These are phyloP conservation scores for Curvularia hawaiiensis DNA, from an alignment of 2,329 filamentous ascomycete species.

Conservation along the genomic window DNA sequence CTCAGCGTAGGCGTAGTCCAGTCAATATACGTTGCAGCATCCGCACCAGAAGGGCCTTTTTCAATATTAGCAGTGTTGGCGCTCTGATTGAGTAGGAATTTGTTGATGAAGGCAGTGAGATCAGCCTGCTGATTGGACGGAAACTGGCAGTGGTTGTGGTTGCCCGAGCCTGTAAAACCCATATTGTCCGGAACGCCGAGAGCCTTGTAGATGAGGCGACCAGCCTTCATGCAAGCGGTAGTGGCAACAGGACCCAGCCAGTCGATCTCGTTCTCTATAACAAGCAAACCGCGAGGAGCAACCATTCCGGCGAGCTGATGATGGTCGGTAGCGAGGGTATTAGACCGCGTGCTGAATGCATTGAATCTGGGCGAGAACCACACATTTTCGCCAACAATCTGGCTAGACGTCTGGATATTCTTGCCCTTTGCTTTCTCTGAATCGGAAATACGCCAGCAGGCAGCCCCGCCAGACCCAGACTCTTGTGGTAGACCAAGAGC, in stretches of 20 bases:
- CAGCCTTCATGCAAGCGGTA: conserved; percentile 63
- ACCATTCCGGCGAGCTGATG: conserved; percentile 63
- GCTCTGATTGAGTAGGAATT: conserved; percentile 50
- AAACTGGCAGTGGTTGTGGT: conserved; percentile 62
- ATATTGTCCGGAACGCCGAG: conserved; percentile 60
- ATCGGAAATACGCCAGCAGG: conserved; percentile 61
- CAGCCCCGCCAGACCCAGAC: conserved; percentile 65
- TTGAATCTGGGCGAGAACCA: conserved; percentile 66
- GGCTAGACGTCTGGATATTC: conserved; percentile 64
- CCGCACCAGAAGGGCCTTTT: conserved; percentile 38
- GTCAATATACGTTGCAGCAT: conserved; percentile 44
- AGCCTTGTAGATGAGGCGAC: conserved; percentile 59
- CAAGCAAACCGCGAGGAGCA: conserved; percentile 60
- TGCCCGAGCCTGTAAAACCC: conserved; percentile 62
- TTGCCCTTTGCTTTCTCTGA: conserved; percentile 57
- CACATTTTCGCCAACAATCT: conserved; percentile 66
- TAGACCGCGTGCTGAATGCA: conserved; percentile 55
- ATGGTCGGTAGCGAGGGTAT: conserved; percentile 60
- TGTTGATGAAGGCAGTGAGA: conserved; percentile 61
- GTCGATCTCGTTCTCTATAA: conserved; percentile 64
- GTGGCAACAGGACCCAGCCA: conserved; percentile 64
- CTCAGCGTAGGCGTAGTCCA: conserved; percentile 44
- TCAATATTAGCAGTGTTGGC: conserved; percentile 42
- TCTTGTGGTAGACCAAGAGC: conserved; percentile 67
- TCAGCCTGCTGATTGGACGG: conserved; percentile 59